These are phyloP conservation scores for Coriaria nepalensis DNA, from an alignment of 306 rosid genomes.

Conservation along the genomic window DNA sequence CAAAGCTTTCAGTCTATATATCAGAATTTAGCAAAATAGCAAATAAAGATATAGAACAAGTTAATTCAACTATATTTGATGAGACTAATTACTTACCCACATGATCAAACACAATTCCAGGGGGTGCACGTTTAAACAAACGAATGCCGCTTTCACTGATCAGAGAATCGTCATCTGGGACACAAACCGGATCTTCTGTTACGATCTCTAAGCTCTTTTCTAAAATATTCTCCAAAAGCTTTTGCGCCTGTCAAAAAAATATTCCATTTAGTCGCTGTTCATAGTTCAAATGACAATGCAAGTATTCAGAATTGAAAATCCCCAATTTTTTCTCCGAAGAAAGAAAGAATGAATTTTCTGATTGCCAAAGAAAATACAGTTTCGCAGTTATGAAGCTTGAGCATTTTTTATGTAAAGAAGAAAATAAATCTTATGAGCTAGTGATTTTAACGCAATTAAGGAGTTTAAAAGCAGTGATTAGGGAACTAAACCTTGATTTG, in stretches of 20 bases:
- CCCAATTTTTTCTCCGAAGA: no score
- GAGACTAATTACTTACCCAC: constrained; percentile 32
- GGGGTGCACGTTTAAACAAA: constrained; percentile 65
- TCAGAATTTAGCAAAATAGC: constrained; percentile 6
- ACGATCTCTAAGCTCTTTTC: constrained; percentile 59
- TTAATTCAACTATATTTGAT: constrained; percentile 4
- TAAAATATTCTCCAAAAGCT: constrained; percentile 53
- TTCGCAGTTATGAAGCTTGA: no score
- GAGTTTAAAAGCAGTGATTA: not conserved
- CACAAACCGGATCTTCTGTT: constrained; percentile 19
- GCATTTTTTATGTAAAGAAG: no score
- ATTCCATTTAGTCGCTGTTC: not conserved
- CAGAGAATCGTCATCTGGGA: constrained; percentile 27
- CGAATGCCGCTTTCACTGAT: constrained; percentile 44
- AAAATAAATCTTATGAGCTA: no score
- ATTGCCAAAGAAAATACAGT: no score
- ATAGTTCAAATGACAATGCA: constrained; percentile 3
- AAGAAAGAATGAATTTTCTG: no score
- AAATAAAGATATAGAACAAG: constrained; percentile 11
- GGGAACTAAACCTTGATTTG: constrained; percentile 59
- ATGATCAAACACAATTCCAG: constrained; percentile 60
- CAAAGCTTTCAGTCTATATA: constrained; percentile 14
- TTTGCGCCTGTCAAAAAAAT: constrained; percentile 53
- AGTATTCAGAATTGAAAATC: not conserved
- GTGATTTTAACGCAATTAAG: no score